Percentiles rank a stretch among this genome's conserved stretches.
phyloP scores from a whole-genome alignment of 441 rosid species.

The Gossypium davidsonii region DNA sequence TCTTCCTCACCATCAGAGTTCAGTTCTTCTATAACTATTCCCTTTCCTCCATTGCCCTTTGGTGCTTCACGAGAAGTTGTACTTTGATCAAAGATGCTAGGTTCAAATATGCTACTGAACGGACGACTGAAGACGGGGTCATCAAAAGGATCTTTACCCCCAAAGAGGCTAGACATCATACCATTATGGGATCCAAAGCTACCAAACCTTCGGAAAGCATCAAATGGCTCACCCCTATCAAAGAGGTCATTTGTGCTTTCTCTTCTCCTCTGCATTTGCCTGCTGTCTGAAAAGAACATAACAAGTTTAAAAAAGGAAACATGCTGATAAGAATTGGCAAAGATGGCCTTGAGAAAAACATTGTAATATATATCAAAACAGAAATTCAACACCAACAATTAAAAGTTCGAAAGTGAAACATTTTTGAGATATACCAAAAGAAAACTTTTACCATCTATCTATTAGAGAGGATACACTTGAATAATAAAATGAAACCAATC shows the following conservation, averaged over 20 bases:
- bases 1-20: slow-evolving; percentile 46
- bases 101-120: slow-evolving; percentile 34
- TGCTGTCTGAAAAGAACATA: not conserved
- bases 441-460: not conserved
- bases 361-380: not conserved
- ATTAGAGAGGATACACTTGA: not conserved
- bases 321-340: not conserved
- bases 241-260: slow-evolving; percentile 33
- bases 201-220: slow-evolving; percentile 30
- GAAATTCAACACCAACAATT: not conserved
- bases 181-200: slow-evolving; percentile 28
- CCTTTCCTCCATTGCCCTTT: slow-evolving; percentile 20
- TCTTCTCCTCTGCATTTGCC: slow-evolving; percentile 45
- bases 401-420: not conserved
- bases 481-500: not conserved
- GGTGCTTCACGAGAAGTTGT: slow-evolving; percentile 18
- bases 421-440: not conserved
- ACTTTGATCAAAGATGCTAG: slow-evolving; percentile 24
- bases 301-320: not conserved
- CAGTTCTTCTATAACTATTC: slow-evolving; percentile 61
- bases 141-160: slow-evolving; percentile 68
- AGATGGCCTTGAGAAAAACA: not conserved
- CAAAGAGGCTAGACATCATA: slow-evolving; percentile 42
- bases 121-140: slow-evolving; percentile 64
- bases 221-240: slow-evolving; percentile 34